A percentile compares a stretch with the other conserved stretches of the same genome.
Conservation (phyloP, 495 filamentous ascomycete species). For the Acidomyces sp. region DNA sequence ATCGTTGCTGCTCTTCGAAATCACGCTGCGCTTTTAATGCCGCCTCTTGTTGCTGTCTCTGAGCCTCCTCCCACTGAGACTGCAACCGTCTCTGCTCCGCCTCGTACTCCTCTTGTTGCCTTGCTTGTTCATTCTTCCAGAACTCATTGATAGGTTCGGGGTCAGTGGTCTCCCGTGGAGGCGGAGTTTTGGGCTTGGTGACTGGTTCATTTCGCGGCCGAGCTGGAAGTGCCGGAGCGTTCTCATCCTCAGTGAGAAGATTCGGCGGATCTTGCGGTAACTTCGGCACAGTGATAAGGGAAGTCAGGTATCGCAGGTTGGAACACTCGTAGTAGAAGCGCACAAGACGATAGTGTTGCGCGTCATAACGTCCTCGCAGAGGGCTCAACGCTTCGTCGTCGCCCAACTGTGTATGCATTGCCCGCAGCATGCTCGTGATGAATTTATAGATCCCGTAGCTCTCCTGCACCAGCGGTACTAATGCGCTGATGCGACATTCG, state of each 20-base stretch:
- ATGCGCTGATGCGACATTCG: slow-evolving; percentile 86
- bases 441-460: slow-evolving; percentile 73
- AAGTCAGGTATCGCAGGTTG: slow-evolving; percentile 89
- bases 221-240: slow-evolving; percentile 58
- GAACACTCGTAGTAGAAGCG: slow-evolving; percentile 99
- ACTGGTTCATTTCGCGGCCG: slow-evolving; percentile 52
- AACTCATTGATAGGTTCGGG: slow-evolving; percentile 95
- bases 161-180: slow-evolving; percentile 45
- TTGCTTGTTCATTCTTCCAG: slow-evolving; percentile 82
- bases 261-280: slow-evolving; percentile 86
- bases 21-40: slow-evolving; percentile 74
- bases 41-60: slow-evolving; percentile 67
- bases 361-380: slow-evolving; percentile 74
- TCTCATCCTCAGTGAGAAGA: slow-evolving; percentile 59
- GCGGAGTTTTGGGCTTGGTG: slow-evolving; percentile 51
- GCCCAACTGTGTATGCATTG: slow-evolving; percentile 94
- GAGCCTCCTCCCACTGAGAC: slow-evolving; percentile 61
- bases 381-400: slow-evolving; percentile 92
- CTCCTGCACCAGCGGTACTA: slow-evolving; percentile 89
- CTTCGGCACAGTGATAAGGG: slow-evolving; percentile 89
- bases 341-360: slow-evolving; percentile 87
- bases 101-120: slow-evolving; percentile 87
- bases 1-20: slow-evolving; percentile 88
- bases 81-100: slow-evolving; percentile 81
- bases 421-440: slow-evolving; percentile 39